Conservation (phyloP, 192 early-diverging fungal genomes). For the Spinellus fusiger region DNA sequence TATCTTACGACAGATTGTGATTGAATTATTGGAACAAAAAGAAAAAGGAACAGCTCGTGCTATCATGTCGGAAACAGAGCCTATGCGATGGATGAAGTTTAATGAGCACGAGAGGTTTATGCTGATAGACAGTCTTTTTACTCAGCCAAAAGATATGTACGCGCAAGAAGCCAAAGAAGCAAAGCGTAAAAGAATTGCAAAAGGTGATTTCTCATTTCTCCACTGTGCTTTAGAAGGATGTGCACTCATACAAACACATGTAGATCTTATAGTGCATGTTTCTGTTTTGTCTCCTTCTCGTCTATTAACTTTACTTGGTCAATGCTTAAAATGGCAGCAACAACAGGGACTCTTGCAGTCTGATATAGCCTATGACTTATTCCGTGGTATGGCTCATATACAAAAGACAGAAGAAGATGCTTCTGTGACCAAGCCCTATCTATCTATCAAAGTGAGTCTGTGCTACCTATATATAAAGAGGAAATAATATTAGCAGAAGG, state of each 20-base stretch:
- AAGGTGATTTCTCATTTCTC: constrained; percentile 29
- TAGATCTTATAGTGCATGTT: constrained; percentile 54
- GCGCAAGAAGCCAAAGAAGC: constrained; percentile 69
- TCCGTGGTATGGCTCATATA: constrained; percentile 59
- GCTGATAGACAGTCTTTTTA: constrained; percentile 72
- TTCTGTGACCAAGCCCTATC: constrained; percentile 61
- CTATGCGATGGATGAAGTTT: constrained; percentile 74
- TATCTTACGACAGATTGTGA: constrained; percentile 50
- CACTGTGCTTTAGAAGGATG: neutral
- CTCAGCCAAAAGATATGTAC: constrained; percentile 43
- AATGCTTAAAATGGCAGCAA: constrained; percentile 86
- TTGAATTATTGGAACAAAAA: constrained; percentile 81
- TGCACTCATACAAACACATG: neutral
- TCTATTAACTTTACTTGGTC: constrained; percentile 78
- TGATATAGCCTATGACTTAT: constrained; percentile 73
- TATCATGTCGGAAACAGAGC: constrained; percentile 81
- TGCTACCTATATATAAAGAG: neutral
- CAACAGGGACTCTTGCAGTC: constrained; percentile 67
- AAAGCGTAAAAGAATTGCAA: constrained; percentile 68
- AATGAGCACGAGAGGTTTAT: constrained; percentile 76
- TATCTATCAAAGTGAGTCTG: constrained; percentile 72
- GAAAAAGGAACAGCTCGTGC: constrained; percentile 81
- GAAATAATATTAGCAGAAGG: neutral
- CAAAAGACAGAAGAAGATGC: constrained; percentile 69
- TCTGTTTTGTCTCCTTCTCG: constrained; percentile 70